These are phyloP conservation scores for Adansonia rubrostipa DNA, from an alignment of 441 rosid species.

Conservation along the genomic window DNA sequence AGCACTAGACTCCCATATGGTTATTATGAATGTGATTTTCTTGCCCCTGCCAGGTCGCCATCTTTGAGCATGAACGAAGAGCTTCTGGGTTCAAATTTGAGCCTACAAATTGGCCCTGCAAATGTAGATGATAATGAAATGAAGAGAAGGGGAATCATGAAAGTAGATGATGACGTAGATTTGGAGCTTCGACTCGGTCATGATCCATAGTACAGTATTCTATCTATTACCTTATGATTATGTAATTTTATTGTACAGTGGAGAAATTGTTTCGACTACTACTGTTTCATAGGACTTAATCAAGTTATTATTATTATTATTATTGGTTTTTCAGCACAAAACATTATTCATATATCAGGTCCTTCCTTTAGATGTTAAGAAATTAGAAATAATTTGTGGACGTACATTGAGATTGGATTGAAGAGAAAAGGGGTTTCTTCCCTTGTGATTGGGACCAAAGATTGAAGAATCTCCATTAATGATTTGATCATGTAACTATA, in stretches of 20 bases:
- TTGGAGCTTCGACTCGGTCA: conserved; percentile 89
- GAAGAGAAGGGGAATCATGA: conserved; percentile 31
- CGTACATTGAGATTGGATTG: background rate
- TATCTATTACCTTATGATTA: background rate
- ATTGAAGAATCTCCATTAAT: background rate
- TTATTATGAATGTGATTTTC: conserved; percentile 20
- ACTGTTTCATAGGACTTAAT: conserved; percentile 14
- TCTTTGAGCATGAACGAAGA: conserved; percentile 36
- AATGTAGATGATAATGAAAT: conserved; percentile 30
- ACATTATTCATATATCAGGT: background rate
- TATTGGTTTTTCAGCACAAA: background rate
- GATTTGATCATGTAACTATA: background rate
- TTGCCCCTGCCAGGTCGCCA: conserved; percentile 22
- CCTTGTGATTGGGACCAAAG: background rate
- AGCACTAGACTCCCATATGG: conserved; percentile 27
- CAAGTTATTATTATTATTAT: too few relatives aligned
- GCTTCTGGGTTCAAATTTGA: conserved; percentile 57
- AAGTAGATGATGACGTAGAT: conserved; percentile 64
- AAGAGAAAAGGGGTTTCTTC: background rate
- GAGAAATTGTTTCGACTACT: conserved; percentile 2
- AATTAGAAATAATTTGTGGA: background rate
- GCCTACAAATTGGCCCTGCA: conserved; percentile 51
- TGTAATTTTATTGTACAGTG: conserved; percentile 12
- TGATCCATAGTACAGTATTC: conserved; percentile 19
- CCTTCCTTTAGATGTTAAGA: background rate